These are phyloP conservation scores for Tolypocladium paradoxum DNA, from an alignment of 2,329 filamentous ascomycete genomes.

Conservation along the genomic window DNA sequence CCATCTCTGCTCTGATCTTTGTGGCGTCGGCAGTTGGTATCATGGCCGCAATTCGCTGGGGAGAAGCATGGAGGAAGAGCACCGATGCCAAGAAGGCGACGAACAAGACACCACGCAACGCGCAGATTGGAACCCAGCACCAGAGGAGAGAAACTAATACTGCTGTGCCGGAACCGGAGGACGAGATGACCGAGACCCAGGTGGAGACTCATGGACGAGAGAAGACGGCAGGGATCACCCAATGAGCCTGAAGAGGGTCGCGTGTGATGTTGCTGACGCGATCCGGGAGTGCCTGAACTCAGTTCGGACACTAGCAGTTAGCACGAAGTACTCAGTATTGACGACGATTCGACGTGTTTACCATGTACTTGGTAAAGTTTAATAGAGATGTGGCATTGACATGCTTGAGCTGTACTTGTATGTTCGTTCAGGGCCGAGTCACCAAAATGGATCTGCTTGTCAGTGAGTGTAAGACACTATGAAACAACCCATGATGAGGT, in stretches of 20 bases:
- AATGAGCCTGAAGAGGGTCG: neutral
- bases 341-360: neutral
- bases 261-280: neutral
- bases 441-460: too few relatives aligned
- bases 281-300: neutral
- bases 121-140: neutral
- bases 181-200: neutral
- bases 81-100: constrained; percentile 16
- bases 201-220: neutral
- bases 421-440: too few relatives aligned
- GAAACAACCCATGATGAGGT: too few relatives aligned
- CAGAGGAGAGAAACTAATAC: neutral
- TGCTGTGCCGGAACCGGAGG: neutral
- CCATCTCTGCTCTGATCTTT: constrained; percentile 38
- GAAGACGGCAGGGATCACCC: neutral
- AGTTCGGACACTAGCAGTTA: neutral
- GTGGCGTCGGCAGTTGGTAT: constrained; percentile 24
- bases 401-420: neutral
- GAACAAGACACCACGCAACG: neutral
- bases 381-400: neutral
- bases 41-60: constrained; percentile 27
- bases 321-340: neutral
- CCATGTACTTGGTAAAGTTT: neutral
- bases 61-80: constrained; percentile 26
- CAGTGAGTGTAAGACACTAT: too few relatives aligned